These are phyloP conservation scores for Eucalyptus decipiens DNA, from an alignment of 345 rosid species.

Conservation along the genomic window DNA sequence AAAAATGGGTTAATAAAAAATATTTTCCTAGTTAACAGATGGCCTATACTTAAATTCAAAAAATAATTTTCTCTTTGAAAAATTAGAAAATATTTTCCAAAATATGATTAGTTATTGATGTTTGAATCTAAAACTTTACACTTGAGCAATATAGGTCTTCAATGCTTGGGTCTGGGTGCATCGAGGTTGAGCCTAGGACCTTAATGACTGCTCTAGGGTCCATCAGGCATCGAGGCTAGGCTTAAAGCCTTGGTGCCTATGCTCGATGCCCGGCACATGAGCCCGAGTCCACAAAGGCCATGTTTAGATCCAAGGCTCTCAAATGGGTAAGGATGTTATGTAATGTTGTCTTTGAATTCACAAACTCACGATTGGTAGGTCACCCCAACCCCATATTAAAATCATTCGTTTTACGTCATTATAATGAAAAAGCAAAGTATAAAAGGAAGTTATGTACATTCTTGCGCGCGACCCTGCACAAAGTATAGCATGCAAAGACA, in stretches of 20 bases:
- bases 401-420: background rate
- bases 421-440: background rate
- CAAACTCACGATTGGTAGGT: background rate
- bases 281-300: background rate
- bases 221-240: background rate
- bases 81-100: background rate
- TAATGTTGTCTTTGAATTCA: background rate
- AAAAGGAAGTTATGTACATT: background rate
- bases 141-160: background rate
- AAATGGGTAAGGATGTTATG: background rate
- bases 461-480: background rate
- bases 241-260: background rate
- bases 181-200: background rate
- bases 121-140: background rate
- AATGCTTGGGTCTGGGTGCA: background rate
- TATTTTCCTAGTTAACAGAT: fast-evolving
- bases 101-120: background rate
- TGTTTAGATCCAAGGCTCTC: background rate
- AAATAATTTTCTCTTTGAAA: background rate
- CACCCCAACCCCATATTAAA: background rate
- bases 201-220: fast-evolving
- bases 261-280: background rate
- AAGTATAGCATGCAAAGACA: background rate
- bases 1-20: fast-evolving
- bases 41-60: no score